A percentile compares a stretch with the other conserved stretches of the same genome.
Evolutionary conservation across 2,329 filamentous ascomycete genomes (phyloP).

Genomic region (Fusarium domesticum): DNA sequence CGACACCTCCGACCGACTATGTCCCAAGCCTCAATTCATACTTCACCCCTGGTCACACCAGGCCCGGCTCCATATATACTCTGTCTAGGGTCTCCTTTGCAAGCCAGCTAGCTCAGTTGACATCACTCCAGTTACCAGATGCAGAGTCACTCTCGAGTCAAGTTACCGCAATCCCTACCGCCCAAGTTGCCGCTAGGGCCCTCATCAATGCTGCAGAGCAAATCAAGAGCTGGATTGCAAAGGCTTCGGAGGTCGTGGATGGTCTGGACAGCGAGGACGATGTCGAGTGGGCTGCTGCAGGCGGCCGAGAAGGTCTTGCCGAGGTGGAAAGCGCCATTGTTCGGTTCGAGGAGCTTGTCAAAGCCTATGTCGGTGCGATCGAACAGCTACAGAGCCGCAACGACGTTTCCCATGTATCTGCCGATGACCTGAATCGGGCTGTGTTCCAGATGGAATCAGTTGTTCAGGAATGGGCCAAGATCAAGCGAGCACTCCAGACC

Average conservation of each 20-base stretch:
- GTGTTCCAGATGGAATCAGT: conserved; percentile 89
- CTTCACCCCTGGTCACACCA: conserved; percentile 64
- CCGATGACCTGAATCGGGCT: conserved; percentile 68
- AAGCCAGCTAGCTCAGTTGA: conserved; percentile 88
- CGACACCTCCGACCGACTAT: conserved; percentile 40
- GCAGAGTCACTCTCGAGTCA: conserved; percentile 78
- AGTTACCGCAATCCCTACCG: conserved; percentile 80
- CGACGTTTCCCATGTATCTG: conserved; percentile 70
- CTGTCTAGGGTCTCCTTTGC: conserved; percentile 89
- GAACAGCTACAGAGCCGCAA: conserved; percentile 78
- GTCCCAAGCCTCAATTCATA: conserved; percentile 56
- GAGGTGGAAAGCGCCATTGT: conserved; percentile 72
- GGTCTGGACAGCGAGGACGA: conserved; percentile 94
- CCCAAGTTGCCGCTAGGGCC: conserved; percentile 77
- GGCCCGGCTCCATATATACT: conserved; percentile 87
- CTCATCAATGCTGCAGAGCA: conserved; percentile 86
- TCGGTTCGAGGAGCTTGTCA: conserved; percentile 84
- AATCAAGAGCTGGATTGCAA: conserved; percentile 89
- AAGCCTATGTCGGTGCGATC: conserved; percentile 91
- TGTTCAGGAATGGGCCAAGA: conserved; percentile 77
- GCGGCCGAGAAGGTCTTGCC: conserved; percentile 75
- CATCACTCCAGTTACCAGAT: conserved; percentile 83
- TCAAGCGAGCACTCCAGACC: conserved; percentile 70
- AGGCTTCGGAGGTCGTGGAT: conserved; percentile 83
- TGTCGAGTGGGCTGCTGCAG: conserved; percentile 92